Base-by-base conservation (phyloP, 768 basidiomycete species). In the Rhizopogon sp. region DNA sequence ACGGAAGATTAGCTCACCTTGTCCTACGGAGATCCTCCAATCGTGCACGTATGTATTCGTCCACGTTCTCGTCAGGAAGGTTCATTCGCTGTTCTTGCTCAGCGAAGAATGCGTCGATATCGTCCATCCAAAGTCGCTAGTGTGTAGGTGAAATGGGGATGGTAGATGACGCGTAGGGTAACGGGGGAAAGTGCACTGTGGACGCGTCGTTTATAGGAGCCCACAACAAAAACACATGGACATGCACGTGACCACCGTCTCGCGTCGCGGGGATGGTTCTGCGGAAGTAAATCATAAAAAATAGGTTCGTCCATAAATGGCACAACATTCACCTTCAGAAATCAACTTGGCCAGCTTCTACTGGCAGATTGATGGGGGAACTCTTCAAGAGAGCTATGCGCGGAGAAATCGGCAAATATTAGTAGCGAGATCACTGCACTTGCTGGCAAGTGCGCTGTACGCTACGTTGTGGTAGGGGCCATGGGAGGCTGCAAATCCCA, bases 41-140 rank as follows among this genome's bases (percentile, higher is more conserved):
- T 39, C 65, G 67, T 29, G 74, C 67, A 43, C 66, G 65, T 44
- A 79, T 58, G 58, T 79, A 84, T 43, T 77, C 75, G 14, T 78
- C 71, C 44, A 79, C 58, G 39, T 79, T 76, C 63, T 84, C 81
- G 39, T 82, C 78, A 3, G 80, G 78, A 16, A 79, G 56, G 44
- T 71, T 74, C 81, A 84, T 80, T 8, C 72, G 74, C 52, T 66
- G 69, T 50, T 84, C 79, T 65, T 80, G 81, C 64, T 84, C 83
- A 20, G 64, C 65, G 60, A 79, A 85, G 57, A 82, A 84, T 1
- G 69, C 66, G 10, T 81, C 73, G 11, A 76, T 31, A 53, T 76
- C 73, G 40, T 72, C 64, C 58, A 70, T 49, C 17, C 22, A 20
- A 56, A 16, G 20, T 14, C 6, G 25, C 14, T 17, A 11, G 35